Evolutionary conservation across 1,284 basidiomycete genomes (phyloP).

Genomic region (Melampsora larici-populina): DNA sequence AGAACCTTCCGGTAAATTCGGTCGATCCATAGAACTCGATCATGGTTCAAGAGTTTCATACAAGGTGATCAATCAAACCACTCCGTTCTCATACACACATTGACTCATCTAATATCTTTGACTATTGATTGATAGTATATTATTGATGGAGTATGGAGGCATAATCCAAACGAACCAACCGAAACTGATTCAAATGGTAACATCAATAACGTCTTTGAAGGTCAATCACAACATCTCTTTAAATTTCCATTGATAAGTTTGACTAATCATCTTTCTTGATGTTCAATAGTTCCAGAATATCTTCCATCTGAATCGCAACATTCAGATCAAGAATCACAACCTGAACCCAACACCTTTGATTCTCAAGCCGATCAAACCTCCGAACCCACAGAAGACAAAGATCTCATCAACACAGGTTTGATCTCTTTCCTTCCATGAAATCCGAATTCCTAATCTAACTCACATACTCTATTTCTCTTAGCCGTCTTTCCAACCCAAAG

Average conservation of each 20-base stretch:
- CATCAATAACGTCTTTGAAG: constrained; percentile 49
- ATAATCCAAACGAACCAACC: constrained; percentile 46
- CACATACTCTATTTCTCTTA: background rate
- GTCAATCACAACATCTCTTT: constrained; percentile 26
- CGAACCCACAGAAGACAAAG: background rate
- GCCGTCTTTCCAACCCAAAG: background rate
- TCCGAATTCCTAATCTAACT: background rate
- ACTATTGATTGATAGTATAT: constrained; percentile 45
- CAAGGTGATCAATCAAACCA: constrained; percentile 45
- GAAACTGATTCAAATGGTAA: constrained; percentile 48
- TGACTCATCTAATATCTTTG: background rate
- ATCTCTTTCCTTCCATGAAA: background rate
- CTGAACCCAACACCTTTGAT: background rate
- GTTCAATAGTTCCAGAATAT: background rate
- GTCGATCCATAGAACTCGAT: constrained; percentile 44
- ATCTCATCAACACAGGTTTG: background rate
- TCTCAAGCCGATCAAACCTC: background rate
- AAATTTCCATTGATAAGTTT: background rate
- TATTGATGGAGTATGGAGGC: constrained; percentile 48
- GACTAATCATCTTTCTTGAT: background rate
- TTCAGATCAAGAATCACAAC: background rate
- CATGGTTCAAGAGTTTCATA: constrained; percentile 47
- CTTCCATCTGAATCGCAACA: background rate
- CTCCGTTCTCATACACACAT: background rate
- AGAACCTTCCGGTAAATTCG: constrained; percentile 46